Percentiles rank a stretch among this genome's conserved stretches.
Evolutionary conservation across 495 filamentous ascomycete species (phyloP).

Genomic region (Stereocaulon alpinum): DNA sequence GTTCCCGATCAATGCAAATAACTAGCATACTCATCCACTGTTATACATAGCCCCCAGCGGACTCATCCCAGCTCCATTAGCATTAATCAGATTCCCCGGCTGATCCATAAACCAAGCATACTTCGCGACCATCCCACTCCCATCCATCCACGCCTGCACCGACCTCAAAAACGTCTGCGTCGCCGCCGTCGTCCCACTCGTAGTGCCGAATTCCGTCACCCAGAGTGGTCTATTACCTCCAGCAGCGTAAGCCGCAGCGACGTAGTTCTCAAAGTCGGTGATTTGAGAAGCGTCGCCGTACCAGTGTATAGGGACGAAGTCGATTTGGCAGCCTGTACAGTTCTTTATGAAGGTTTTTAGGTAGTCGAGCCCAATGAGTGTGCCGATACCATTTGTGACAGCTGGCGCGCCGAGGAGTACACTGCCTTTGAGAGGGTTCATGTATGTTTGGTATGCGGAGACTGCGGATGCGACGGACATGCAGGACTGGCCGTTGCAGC

Average conservation of each 20-base stretch:
- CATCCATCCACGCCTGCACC: slow-evolving; percentile 47
- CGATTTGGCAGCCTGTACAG: slow-evolving; percentile 42
- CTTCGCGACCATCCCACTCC: slow-evolving; percentile 42
- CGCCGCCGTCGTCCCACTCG: slow-evolving; percentile 26
- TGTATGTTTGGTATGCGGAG: slow-evolving; percentile 39
- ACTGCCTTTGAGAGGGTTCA: slow-evolving; percentile 47
- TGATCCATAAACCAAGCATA: slow-evolving; percentile 60
- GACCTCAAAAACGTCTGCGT: slow-evolving; percentile 36
- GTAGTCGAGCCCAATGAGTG: slow-evolving; percentile 40
- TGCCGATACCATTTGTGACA: slow-evolving; percentile 36
- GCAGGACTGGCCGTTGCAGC: slow-evolving; percentile 9
- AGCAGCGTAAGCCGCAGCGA: slow-evolving; percentile 32
- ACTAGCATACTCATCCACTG: background rate
- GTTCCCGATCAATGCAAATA: background rate
- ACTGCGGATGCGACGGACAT: slow-evolving; percentile 33
- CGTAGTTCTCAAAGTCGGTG: slow-evolving; percentile 38
- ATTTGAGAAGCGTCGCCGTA: slow-evolving; percentile 34
- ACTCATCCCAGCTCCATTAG: slow-evolving; percentile 11
- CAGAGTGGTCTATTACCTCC: slow-evolving; percentile 46
- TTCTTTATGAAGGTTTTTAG: slow-evolving; percentile 37
- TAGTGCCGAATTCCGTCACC: slow-evolving; percentile 57
- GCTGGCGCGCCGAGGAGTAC: slow-evolving; percentile 49
- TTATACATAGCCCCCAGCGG: slow-evolving; percentile 14
- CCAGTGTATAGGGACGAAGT: slow-evolving; percentile 50
- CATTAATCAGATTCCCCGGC: slow-evolving; percentile 36